Base-by-base conservation (phyloP, 2,329 filamentous ascomycete species). In the Daldinia eschscholtzii region DNA sequence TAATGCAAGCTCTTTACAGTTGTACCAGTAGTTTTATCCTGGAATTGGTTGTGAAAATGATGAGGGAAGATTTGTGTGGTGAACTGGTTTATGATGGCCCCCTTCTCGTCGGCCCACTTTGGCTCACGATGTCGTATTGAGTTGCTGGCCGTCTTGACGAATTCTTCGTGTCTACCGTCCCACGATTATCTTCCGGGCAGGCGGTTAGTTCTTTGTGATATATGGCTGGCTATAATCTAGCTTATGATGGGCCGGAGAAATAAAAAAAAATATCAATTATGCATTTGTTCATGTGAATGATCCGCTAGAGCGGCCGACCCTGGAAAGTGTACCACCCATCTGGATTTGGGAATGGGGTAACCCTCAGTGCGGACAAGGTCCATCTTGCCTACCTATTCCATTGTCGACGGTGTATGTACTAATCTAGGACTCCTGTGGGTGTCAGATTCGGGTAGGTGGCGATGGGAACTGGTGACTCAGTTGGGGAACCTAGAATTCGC, bases 1-100 rank as follows among this genome's bases (percentile, higher is more conserved):
- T 71, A 71, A 71, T 71, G 70, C 70, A 71, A 65, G 70, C 67
- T 71, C 70, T 71, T 70, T 71, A 70, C 57, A 60, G 41, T 61
- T 28, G 23, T 57, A 42, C 18, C 33, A 30, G 56, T 64, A 56
- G 57, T 30, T 64, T 61, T 61, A 52, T 61, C 52, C 60, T 26
- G 61, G 64, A 41, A 62, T 64, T 70, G 64, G 64, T 59, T 67
- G 67, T 56, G 42, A 57, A 42, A 39, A 69, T 68, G 65, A 66
- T 52, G 48, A 46, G 64, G 50, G 61, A 46, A 44, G 20, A 48
- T 63, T 53, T 57, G 23, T 63, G 48, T 60, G 48, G 42, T 46
- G 41, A 33, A 30, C 48, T 50, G 41, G 52, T 52, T 46, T 59
- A 48, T 60, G 41, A 28, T 42, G 18, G 33, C 33, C 39, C 44